These are phyloP conservation scores for Pichia manshurica DNA, from an alignment of 805 yeast genomes.

Conservation along the genomic window DNA sequence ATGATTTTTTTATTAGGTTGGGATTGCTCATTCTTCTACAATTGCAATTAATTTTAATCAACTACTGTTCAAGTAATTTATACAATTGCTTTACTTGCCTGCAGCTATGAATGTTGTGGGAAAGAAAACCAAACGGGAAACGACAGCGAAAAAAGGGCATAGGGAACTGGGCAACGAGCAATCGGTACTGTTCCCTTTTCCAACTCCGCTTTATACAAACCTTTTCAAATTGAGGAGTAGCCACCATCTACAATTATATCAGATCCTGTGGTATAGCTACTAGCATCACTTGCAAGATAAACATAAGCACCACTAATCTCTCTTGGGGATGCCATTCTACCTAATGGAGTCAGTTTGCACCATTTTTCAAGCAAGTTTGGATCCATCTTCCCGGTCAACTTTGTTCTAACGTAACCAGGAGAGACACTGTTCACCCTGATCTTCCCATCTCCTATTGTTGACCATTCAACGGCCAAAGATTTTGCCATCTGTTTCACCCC, in stretches of 20 bases:
- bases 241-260: conserved; percentile 81
- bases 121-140: neutral
- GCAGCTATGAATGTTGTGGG: neutral
- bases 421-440: conserved; percentile 75
- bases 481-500: conserved; percentile 70
- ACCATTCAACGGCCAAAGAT: conserved; percentile 84
- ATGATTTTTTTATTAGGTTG: neutral
- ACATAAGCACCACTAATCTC: conserved; percentile 78
- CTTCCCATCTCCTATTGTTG: conserved; percentile 53
- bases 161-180: no score
- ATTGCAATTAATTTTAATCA: neutral
- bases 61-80: neutral
- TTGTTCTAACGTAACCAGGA: conserved; percentile 83
- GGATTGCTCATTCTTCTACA: neutral
- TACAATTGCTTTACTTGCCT: no score
- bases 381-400: conserved; percentile 47
- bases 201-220: neutral
- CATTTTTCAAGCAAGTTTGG: conserved; percentile 41
- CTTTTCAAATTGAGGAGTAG: conserved; percentile 42
- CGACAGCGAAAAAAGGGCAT: neutral
- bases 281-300: conserved; percentile 75
- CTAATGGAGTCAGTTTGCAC: conserved; percentile 55
- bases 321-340: conserved; percentile 67
- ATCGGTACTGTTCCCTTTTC: neutral
- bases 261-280: conserved; percentile 73